A percentile compares a stretch with the other conserved stretches of the same genome.
Conservation (phyloP, 148 eudicot genomes). For the Rhododendron ferrugineum region DNA sequence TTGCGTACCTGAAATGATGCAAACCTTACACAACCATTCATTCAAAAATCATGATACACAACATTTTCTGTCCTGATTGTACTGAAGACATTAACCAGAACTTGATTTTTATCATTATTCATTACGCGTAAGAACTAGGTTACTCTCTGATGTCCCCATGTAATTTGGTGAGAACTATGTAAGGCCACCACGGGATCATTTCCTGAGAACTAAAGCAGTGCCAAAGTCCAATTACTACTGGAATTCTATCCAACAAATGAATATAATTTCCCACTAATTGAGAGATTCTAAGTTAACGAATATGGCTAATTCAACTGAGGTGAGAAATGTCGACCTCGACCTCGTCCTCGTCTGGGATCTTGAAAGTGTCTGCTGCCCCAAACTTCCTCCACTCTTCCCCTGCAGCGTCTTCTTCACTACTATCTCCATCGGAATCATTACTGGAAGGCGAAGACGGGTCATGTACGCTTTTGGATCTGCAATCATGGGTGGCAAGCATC, state of each 20-base stretch:
- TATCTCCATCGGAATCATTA: slow-evolving; percentile 31
- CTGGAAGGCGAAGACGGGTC: slow-evolving; percentile 34
- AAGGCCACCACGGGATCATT: background rate
- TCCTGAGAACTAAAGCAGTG: background rate
- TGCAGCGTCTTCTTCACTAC: slow-evolving; percentile 33
- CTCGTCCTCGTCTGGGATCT: slow-evolving; percentile 70
- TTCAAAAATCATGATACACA: background rate
- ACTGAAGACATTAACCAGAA: background rate
- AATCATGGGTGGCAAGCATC: slow-evolving; percentile 69
- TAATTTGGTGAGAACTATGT: background rate
- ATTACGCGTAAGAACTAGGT: background rate
- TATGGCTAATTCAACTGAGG: slow-evolving; percentile 39
- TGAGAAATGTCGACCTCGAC: slow-evolving; percentile 67
- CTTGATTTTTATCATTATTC: background rate
- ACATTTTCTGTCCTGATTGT: background rate
- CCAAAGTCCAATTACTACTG: background rate
- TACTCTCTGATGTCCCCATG: background rate
- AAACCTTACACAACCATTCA: background rate
- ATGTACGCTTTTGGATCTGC: slow-evolving; percentile 49
- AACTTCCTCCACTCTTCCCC: slow-evolving; percentile 78
- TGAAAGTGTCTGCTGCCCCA: slow-evolving; percentile 89
- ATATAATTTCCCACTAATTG: background rate
- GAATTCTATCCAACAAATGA: background rate
- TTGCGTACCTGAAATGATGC: background rate
- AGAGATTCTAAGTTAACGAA: background rate